These are phyloP conservation scores for Mucor piriformis DNA, from an alignment of 371 early-diverging fungal species.

Conservation along the genomic window DNA sequence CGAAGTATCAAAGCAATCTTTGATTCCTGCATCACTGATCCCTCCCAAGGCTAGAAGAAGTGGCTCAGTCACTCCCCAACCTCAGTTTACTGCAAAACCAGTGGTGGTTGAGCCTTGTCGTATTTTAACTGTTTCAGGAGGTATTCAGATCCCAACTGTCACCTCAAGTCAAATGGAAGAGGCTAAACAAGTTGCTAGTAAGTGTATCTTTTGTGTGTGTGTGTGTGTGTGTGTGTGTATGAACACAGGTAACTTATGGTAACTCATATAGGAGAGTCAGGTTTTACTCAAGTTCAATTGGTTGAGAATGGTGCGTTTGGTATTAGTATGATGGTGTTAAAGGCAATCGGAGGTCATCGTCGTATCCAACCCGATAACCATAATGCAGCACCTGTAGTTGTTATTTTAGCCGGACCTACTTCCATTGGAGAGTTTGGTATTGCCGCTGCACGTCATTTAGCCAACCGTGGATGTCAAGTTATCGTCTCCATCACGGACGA, in stretches of 20 bases:
- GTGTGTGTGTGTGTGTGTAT: not conserved
- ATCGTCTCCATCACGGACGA: slow-evolving; percentile 53
- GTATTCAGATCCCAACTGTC: slow-evolving; percentile 55
- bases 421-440: slow-evolving; percentile 76
- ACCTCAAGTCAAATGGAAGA: slow-evolving; percentile 64
- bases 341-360: slow-evolving; percentile 71
- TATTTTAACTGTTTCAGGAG: slow-evolving; percentile 57
- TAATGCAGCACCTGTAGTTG: slow-evolving; percentile 72
- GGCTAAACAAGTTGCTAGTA: slow-evolving; percentile 54
- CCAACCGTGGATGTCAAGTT: slow-evolving; percentile 77
- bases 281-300: slow-evolving; percentile 71
- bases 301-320: slow-evolving; percentile 84
- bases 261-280: slow-evolving; percentile 43
- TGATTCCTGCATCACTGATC: slow-evolving; percentile 29
- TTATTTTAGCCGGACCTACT: slow-evolving; percentile 78
- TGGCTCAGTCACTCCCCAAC: slow-evolving; percentile 1
- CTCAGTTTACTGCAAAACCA: not conserved
- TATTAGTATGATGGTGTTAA: slow-evolving; percentile 72
- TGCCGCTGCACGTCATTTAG: slow-evolving; percentile 77
- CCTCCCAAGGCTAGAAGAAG: slow-evolving; percentile 34
- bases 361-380: slow-evolving; percentile 77
- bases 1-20: slow-evolving; percentile 1
- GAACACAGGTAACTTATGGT: not conserved
- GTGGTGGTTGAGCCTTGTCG: not conserved
- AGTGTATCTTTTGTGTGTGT: not conserved